These are phyloP conservation scores for Boletus vinaceobasis DNA, from an alignment of 768 basidiomycete genomes.

Conservation along the genomic window DNA sequence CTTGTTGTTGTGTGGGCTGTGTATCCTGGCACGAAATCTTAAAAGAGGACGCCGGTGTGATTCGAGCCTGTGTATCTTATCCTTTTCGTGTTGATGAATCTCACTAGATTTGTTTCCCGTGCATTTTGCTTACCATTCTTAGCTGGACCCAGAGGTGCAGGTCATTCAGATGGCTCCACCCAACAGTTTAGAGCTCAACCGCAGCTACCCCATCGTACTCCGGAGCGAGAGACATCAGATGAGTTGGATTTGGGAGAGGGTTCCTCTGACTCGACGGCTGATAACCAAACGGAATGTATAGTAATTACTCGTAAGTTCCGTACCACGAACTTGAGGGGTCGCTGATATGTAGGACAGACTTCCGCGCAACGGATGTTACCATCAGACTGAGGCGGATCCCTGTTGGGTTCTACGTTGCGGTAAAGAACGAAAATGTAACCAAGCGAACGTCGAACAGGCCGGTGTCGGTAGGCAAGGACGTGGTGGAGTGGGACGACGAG, in stretches of 20 bases:
- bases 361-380: background rate
- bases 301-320: background rate
- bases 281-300: background rate
- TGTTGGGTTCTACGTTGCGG: background rate
- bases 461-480: background rate
- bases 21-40: background rate
- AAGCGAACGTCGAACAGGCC: background rate
- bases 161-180: background rate
- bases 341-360: background rate
- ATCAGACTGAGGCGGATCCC: background rate
- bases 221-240: background rate
- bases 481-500: background rate
- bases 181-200: background rate
- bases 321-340: too few relatives aligned
- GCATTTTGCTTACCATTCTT: background rate
- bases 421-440: background rate
- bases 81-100: background rate
- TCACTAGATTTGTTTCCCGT: background rate
- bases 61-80: too few relatives aligned
- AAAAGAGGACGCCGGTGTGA: background rate
- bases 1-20: background rate
- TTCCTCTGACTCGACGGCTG: background rate
- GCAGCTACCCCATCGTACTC: background rate
- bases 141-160: background rate
- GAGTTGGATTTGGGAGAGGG: background rate